Percentiles rank a stretch among this genome's conserved stretches.
Conservation (phyloP, 192 early-diverging fungal species). For the Coemansia sp. region DNA sequence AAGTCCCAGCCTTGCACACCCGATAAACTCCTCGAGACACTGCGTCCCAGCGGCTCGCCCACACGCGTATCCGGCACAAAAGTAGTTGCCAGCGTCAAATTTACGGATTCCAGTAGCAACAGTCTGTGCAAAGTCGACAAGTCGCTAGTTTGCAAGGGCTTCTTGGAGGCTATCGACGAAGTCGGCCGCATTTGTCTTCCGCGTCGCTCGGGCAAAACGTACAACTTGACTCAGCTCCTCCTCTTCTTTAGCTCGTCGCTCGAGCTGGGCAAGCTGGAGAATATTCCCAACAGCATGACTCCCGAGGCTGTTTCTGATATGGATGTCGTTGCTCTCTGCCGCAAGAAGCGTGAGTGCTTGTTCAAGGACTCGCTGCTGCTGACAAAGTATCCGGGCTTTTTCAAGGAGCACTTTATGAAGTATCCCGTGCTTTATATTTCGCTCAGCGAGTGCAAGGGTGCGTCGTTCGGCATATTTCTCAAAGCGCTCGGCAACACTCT, state of each 20-base stretch:
- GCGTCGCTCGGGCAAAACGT: conserved; percentile 46
- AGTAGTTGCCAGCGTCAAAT: conserved; percentile 30
- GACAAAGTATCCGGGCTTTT: conserved; percentile 34
- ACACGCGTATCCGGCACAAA: conserved; percentile 39
- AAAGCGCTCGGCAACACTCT: conserved; percentile 15
- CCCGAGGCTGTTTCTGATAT: conserved; percentile 1
- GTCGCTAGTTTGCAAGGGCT: conserved; percentile 44
- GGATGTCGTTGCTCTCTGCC: conserved; percentile 24
- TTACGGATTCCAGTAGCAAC: conserved; percentile 10
- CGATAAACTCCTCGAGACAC: conserved; percentile 23
- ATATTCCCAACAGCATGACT: conserved; percentile 14
- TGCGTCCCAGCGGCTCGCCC: conserved; percentile 47
- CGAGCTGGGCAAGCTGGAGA: conserved; percentile 16
- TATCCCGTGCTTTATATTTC: conserved; percentile 44
- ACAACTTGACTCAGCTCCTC: conserved; percentile 45
- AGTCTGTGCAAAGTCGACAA: conserved; percentile 48
- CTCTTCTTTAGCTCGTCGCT: conserved; percentile 42
- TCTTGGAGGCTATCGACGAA: conserved; percentile 35
- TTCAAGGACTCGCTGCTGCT: conserved; percentile 36
- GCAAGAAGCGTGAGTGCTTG: conserved; percentile 36
- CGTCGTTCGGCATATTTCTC: conserved; percentile 13
- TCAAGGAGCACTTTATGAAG: conserved; percentile 43
- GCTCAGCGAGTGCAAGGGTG: conserved; percentile 21
- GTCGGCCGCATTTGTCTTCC: conserved; percentile 43
- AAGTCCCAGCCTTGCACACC: conserved; percentile 11